phyloP scores from a whole-genome alignment of 2,329 filamentous ascomycete species.

The Hypoxylon sp. region DNA sequence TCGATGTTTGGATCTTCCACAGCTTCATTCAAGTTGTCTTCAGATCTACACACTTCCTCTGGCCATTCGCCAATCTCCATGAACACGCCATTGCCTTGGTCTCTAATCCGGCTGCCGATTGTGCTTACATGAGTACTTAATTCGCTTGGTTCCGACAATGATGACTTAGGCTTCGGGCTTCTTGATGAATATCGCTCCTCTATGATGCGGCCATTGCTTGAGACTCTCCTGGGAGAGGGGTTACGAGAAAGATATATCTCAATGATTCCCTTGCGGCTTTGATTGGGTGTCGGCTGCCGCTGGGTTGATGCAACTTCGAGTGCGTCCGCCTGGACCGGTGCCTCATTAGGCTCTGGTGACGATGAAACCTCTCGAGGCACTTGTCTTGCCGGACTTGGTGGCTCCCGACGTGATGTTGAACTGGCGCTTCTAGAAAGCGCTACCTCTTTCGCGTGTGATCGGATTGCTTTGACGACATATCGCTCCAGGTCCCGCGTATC shows the following conservation, averaged over 20 bases:
- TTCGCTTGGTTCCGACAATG: background rate
- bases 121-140: background rate
- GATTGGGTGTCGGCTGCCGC: background rate
- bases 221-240: background rate
- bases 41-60: background rate
- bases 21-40: background rate
- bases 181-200: constrained; percentile 2
- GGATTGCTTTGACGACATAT: constrained; percentile 19
- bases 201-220: no score
- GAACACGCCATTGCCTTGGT: constrained; percentile 3
- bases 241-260: background rate
- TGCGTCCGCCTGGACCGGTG: background rate
- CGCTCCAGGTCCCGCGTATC: constrained; percentile 29
- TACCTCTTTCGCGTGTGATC: constrained; percentile 4
- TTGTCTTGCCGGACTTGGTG: background rate
- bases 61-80: constrained; percentile 14
- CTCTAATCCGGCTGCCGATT: constrained; percentile 4
- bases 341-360: background rate
- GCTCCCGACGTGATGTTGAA: constrained; percentile 7
- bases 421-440: constrained; percentile 1
- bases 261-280: background rate
- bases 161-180: no score
- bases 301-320: background rate
- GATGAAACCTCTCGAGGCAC: background rate
- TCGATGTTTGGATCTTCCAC: background rate